Percentiles rank a stretch among this genome's conserved stretches.
Conservation (phyloP, 2,329 filamentous ascomycete genomes). For the Alternaria sp. region DNA sequence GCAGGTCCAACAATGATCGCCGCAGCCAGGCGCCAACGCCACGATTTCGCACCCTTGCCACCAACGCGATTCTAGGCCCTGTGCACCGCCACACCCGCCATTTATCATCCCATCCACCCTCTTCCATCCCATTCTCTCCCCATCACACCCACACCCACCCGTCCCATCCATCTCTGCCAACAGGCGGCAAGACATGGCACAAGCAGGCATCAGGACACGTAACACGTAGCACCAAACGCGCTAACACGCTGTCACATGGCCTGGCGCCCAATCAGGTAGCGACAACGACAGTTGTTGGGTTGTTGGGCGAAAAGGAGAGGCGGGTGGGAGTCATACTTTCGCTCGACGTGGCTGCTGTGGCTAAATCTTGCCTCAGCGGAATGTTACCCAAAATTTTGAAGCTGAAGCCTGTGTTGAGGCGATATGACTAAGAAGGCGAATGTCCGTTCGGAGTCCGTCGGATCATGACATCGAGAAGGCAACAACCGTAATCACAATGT, state of each 20-base stretch:
- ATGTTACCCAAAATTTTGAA: neutral
- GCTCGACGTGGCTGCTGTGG: neutral
- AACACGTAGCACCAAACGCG: conserved; percentile 12
- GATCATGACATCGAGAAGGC: neutral
- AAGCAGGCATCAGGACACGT: neutral
- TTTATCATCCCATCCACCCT: neutral
- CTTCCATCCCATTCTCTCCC: neutral
- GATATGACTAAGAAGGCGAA: conserved; percentile 9
- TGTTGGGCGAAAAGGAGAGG: neutral
- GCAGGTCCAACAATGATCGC: neutral
- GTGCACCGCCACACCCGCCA: neutral
- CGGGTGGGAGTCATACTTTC: neutral
- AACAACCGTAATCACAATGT: neutral
- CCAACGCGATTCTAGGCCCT: neutral
- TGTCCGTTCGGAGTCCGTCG: neutral
- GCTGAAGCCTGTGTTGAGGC: neutral
- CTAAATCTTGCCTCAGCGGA: neutral
- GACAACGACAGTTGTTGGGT: neutral
- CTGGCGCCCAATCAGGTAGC: conserved; percentile 13
- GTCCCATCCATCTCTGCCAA: neutral
- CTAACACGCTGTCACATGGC: conserved; percentile 30
- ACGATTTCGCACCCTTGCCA: neutral
- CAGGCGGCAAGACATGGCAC: neutral
- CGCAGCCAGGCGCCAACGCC: neutral
- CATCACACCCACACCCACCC: neutral